Evolutionary conservation across 2,329 filamentous ascomycete genomes (phyloP).

Genomic region (Beauveria scarabaeidicola): DNA sequence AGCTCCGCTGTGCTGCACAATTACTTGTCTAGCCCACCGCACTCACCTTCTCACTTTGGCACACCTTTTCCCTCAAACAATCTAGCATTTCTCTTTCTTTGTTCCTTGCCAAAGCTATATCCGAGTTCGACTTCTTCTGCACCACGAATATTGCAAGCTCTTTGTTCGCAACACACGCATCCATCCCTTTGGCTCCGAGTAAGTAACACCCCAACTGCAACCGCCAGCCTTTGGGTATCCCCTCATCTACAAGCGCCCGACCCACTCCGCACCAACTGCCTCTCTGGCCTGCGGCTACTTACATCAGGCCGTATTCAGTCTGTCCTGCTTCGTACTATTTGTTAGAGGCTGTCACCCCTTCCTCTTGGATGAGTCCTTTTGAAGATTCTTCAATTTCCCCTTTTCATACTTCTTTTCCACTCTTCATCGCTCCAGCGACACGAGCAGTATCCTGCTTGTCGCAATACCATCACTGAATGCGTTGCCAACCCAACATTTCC

Average conservation of each 20-base stretch:
- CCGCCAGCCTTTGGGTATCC: slow-evolving; percentile 9
- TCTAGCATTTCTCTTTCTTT: background rate
- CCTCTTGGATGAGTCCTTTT: background rate
- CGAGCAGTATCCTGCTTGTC: background rate
- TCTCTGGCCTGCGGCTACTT: slow-evolving; percentile 6
- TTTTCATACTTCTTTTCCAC: background rate
- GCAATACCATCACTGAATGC: background rate
- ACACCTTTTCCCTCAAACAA: background rate
- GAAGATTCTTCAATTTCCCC: background rate
- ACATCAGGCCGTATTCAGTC: slow-evolving; percentile 6
- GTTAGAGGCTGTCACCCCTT: background rate
- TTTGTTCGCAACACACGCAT: background rate
- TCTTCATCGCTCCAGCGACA: background rate
- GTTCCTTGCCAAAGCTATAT: background rate
- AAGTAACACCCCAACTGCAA: slow-evolving; percentile 2
- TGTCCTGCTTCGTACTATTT: background rate
- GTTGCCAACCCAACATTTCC: background rate
- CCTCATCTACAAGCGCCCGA: slow-evolving; percentile 12
- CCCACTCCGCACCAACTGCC: slow-evolving; percentile 9
- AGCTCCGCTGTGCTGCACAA: slow-evolving; percentile 5
- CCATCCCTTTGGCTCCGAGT: slow-evolving; percentile 1
- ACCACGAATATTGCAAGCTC: background rate
- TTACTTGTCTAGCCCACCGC: slow-evolving; percentile 1
- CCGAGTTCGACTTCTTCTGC: background rate
- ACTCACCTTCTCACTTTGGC: slow-evolving; percentile 3